Evolutionary conservation across 495 filamentous ascomycete species (phyloP), one percentile per base, ranked within the genome.

Genomic region (Polyplosphaeria fusca): DNA sequence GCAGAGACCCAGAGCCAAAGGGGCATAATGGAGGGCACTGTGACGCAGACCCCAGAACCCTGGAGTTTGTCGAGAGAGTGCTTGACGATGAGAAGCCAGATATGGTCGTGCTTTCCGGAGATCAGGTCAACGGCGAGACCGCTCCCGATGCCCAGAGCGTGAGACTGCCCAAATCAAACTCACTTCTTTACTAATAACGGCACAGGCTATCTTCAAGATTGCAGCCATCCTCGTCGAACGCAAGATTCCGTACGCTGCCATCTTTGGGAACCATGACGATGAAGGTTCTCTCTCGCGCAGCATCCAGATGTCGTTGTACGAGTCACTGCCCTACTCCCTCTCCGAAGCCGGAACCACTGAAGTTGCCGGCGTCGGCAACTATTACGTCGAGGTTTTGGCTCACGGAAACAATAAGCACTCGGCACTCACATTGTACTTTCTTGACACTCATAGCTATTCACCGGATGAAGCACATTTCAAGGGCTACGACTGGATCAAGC

Each of bases 181-280:
- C 28, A 43, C 13, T 26, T 23, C 19, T 5, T 47, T 23, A 32
- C 52, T 50, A 62, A 38, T 52, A 40, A 43, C 32, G 18, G 25
- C 27, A 25, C 37, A 84, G 78, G 89, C 92, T 5, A 82, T 98
- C 44, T 95, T 95, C 77, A 98, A 98, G 71, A 89, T 90, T 57
- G 90, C 89, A 16, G 85, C 89, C 55, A 75, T 92, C 2, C 81
- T 98, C 45, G 86, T 92, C 57, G 82, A 89, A 66, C 89, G 85
- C 67, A 86, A 87, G 61, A 87, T 96, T 38, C 94, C 93, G 0
- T 98, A 92, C 64, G 92, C 90, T 32, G 83, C 86, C 43, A 97
- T 98, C 50, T 95, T 96, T 65, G 93, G 93, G 38, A 98, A 98
- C 68, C 93, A 98, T 70, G 93, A 98, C 68, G 91, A 97, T 68